Evolutionary conservation across 805 yeast species (phyloP).

Genomic region (Schizosaccharomyces lindneri): DNA sequence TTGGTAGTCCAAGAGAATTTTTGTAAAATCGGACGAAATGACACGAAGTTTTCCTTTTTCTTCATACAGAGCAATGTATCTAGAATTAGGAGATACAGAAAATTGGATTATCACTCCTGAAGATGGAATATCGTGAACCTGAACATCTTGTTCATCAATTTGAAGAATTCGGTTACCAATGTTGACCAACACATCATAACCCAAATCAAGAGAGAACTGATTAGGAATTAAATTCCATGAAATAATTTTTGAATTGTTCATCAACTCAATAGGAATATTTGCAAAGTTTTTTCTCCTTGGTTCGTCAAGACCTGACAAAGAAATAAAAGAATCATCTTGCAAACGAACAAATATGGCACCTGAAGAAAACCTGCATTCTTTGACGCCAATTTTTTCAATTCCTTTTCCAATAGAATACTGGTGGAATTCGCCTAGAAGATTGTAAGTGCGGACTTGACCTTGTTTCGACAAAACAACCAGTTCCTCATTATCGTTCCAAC

Average conservation of each 20-base stretch:
- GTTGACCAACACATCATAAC: conserved; percentile 13
- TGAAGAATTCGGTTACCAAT: conserved; percentile 8
- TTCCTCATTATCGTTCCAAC: conserved; percentile 28
- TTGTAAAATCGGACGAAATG: conserved; percentile 22
- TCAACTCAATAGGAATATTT: not conserved
- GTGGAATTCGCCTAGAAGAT: conserved; percentile 41
- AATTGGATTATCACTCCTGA: conserved; percentile 24
- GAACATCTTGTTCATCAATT: conserved; percentile 15
- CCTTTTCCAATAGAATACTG: conserved; percentile 22
- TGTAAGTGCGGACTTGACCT: conserved; percentile 35
- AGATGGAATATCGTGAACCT: conserved; percentile 15
- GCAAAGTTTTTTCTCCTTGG: conserved; percentile 11
- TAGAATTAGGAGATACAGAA: conserved; percentile 27
- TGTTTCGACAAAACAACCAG: conserved; percentile 29
- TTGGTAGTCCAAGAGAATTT: conserved; percentile 21
- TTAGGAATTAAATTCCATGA: conserved; percentile 15
- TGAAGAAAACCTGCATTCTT: conserved; percentile 18
- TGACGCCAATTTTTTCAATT: conserved; percentile 15
- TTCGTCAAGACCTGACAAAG: conserved; percentile 19
- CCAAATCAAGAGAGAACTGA: conserved; percentile 8
- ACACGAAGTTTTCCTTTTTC: conserved; percentile 24
- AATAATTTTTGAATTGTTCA: not conserved
- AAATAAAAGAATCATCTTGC: conserved; percentile 19
- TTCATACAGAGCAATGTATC: conserved; percentile 28
- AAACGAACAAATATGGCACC: conserved; percentile 23